A percentile compares a stretch with the other conserved stretches of the same genome.
Evolutionary conservation across 495 filamentous ascomycete genomes (phyloP).

Genomic region (Penicillium cosmopolitanum): DNA sequence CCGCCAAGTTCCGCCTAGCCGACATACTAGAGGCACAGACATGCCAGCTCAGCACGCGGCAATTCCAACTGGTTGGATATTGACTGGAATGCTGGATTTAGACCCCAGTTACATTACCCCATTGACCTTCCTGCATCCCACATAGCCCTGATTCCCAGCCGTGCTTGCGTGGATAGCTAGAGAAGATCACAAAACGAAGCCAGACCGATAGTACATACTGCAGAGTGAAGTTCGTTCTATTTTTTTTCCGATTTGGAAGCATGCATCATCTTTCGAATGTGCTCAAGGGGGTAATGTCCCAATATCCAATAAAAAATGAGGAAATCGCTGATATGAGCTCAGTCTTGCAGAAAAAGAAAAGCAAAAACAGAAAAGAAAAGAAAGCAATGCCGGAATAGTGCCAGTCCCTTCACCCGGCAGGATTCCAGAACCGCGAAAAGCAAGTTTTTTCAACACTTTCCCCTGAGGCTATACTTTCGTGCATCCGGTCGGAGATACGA

Average conservation of each 20-base stretch:
- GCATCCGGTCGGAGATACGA: background rate
- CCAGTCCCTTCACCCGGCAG: background rate
- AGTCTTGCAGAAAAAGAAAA: background rate
- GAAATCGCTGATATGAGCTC: background rate
- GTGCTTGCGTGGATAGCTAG: background rate
- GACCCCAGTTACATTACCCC: background rate
- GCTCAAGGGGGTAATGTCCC: background rate
- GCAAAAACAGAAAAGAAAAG: slow-evolving; percentile 7
- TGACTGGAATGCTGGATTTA: slow-evolving; percentile 21
- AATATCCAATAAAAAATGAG: background rate
- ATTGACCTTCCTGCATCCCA: slow-evolving; percentile 2
- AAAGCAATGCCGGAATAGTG: slow-evolving; percentile 1
- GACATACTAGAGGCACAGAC: slow-evolving; percentile 17
- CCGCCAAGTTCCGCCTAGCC: background rate
- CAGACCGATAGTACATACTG: background rate
- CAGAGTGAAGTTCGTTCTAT: background rate
- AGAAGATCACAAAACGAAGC: background rate
- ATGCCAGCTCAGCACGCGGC: slow-evolving; percentile 20
- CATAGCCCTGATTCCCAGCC: background rate
- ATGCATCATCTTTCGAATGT: background rate
- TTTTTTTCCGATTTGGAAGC: background rate
- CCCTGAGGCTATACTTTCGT: slow-evolving; percentile 3
- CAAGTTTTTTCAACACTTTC: background rate
- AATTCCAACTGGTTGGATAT: slow-evolving; percentile 15
- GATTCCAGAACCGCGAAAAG: slow-evolving; percentile 10